Evolutionary conservation across 2,329 filamentous ascomycete genomes (phyloP), one percentile per base, ranked within the genome.

Genomic region (Aspergillus ochraceus): DNA sequence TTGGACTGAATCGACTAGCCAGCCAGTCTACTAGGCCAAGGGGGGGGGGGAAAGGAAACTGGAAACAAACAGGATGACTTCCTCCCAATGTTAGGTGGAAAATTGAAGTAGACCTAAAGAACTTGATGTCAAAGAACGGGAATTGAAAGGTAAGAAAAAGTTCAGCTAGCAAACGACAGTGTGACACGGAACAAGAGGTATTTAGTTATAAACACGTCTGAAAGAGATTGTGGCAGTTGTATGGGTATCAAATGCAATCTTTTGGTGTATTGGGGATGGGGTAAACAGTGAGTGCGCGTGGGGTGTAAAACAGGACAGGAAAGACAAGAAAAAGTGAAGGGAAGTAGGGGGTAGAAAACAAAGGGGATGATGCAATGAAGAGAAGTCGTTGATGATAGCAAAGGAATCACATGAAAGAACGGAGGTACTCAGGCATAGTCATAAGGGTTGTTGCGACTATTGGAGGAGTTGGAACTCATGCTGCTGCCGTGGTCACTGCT

Each of bases 401-500:
- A 30, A 39, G 14, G 30, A 22, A 53, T 52, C 32, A 45, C 55
- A 32, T 24, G 39, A 54, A 30, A 19, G 45, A 50, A 52, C 42
- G 32, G 11, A 9, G 8, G 26, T 29, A 12, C 14, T 36, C 64
- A 70, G 46, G 62, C 57, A 49, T 70, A 72, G 19, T 70, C 71
- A 22, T 58, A 46, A 11, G 72, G 74, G 46, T 68, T 70, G 46
- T 75, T 71, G 22, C 72, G 71, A 57, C 63, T 73, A 30, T 60
- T 63, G 11, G 71, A 69, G 36, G 58, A 55, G 12, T 69, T 71
- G 54, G 69, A 65, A 61, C 66, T 70, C 22, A 66, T 80, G 61
- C 79, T 82, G 22, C 66, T 66, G 75, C 72, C 69, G 47, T 64
- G 65, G 0, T 77, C 75, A 58, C 71, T 76, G 58, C 64, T 64